Base-by-base conservation (phyloP, 2,329 filamentous ascomycete species). In the Septoria linicola region DNA sequence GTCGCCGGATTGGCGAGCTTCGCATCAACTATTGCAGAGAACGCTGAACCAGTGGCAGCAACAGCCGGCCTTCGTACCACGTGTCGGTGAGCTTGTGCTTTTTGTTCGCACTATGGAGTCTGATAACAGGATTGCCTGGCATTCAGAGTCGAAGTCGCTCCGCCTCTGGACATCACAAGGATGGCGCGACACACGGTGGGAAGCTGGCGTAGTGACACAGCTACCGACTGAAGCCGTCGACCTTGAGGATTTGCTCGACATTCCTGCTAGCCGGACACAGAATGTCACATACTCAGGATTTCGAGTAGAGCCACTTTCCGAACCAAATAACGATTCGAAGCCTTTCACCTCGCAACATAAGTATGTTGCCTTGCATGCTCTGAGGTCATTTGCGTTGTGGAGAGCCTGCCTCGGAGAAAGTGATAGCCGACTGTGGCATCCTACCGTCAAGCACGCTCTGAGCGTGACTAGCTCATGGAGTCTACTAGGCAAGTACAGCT, bases 1-100 rank as follows among this genome's bases (percentile, higher is more conserved):
- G 13, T 82, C 78, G 19, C 73, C 81, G 54, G 80, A 84, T 57
- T 84, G 80, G 80, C 68, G 74, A 31, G 72, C 76, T 0, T 77
- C 80, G 36, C 70, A 74, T 14, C 64, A 73, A 3, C 61, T 66
- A 4, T 66, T 82, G 0, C 63, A 68, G 0, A 60, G 68, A 2
- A 61, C 73, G 14, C 64, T 83, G 1, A 64, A 70, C 4, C 70
- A 70, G 7, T 62, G 77, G 13, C 64, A 65, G 3, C 57, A 73
- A 7, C 72, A 77, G 37, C 72, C 76, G 2, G 70, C 74, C 2
- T 83, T 77, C 61, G 59, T 78, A 1, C 80, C 81, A 2, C 74
- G 81, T 2, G 58, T 70, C 0, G 81, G 80, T 1, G 81, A 84
- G 52, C 63, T 83, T 2, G 80, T 84, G 0, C 68, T 84, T 0